Conservation (phyloP, 805 yeast species). For the Kodamaea restingae region DNA sequence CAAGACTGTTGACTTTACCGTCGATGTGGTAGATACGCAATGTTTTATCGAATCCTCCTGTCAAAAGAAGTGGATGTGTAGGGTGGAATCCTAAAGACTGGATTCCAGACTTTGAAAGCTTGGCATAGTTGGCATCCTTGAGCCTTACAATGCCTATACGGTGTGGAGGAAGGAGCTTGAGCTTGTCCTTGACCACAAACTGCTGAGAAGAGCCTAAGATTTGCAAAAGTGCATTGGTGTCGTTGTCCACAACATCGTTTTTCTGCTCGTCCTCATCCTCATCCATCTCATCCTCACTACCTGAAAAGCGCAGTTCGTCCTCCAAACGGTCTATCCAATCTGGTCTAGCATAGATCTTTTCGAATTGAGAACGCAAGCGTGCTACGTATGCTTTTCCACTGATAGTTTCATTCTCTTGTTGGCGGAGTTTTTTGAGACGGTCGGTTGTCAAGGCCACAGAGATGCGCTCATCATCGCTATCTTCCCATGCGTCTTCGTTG, state of each 20-base stretch:
- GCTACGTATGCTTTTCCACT: conserved; percentile 57
- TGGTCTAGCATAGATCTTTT: conserved; percentile 76
- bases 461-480: conserved; percentile 83
- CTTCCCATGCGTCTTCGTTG: conserved; percentile 62
- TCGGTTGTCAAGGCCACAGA: conserved; percentile 59
- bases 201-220: conserved; percentile 31
- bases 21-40: conserved; percentile 85
- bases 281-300: conserved; percentile 18
- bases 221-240: conserved; percentile 29
- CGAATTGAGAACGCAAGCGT: conserved; percentile 69
- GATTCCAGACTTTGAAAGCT: conserved; percentile 71
- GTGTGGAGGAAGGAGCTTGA: conserved; percentile 63
- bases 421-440: conserved; percentile 68
- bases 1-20: conserved; percentile 76
- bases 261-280: conserved; percentile 17
- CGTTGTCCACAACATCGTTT: conserved; percentile 10
- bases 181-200: conserved; percentile 40
- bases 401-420: conserved; percentile 51
- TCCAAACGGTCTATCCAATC: conserved; percentile 58
- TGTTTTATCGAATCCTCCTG: conserved; percentile 92
- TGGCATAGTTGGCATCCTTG: conserved; percentile 77
- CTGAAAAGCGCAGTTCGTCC: conserved; percentile 31
- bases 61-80: conserved; percentile 71
- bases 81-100: conserved; percentile 86
- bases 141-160: conserved; percentile 74